Evolutionary conservation across 2,329 filamentous ascomycete species (phyloP).

Genomic region (Apiospora kogelbergensis): DNA sequence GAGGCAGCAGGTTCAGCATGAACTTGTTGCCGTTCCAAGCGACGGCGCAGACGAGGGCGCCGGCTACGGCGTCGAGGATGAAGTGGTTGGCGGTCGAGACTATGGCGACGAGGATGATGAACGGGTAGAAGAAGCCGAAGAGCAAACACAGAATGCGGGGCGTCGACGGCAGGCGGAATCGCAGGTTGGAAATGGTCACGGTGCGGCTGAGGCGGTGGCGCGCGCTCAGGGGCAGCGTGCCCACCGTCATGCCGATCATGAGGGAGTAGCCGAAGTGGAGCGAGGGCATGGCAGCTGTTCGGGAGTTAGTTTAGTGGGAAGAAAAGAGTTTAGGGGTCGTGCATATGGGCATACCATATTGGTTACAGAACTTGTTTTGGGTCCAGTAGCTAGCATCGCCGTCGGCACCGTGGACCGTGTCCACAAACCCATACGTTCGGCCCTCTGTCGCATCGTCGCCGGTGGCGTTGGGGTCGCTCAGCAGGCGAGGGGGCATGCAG

Average conservation of each 20-base stretch:
- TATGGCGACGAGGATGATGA: conserved; percentile 65
- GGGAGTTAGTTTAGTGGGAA: not conserved
- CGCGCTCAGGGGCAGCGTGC: conserved; percentile 61
- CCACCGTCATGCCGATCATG: conserved; percentile 69
- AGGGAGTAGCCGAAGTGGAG: conserved; percentile 76
- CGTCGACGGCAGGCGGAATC: conserved; percentile 11
- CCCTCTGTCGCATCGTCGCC: conserved; percentile 57
- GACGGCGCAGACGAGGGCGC: conserved; percentile 62
- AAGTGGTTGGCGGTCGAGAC: conserved; percentile 74
- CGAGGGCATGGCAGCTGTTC: conserved; percentile 68
- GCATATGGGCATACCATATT: conserved; percentile 55
- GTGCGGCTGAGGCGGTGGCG: conserved; percentile 50
- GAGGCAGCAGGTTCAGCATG: conserved; percentile 61
- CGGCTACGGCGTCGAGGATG: conserved; percentile 69
- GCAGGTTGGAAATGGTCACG: conserved; percentile 9
- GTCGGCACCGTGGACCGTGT: conserved; percentile 55
- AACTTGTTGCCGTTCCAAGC: conserved; percentile 59
- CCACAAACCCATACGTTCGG: conserved; percentile 61
- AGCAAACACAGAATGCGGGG: conserved; percentile 43
- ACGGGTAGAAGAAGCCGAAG: conserved; percentile 62
- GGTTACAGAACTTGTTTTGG: conserved; percentile 71
- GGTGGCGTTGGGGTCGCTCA: conserved; percentile 54
- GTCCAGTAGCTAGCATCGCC: conserved; percentile 70
- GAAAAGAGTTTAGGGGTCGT: not conserved
- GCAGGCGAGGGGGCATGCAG: conserved; percentile 62